Evolutionary conservation across 1,139 yeast genomes (phyloP).

Genomic region (Taiozyma onychis): DNA sequence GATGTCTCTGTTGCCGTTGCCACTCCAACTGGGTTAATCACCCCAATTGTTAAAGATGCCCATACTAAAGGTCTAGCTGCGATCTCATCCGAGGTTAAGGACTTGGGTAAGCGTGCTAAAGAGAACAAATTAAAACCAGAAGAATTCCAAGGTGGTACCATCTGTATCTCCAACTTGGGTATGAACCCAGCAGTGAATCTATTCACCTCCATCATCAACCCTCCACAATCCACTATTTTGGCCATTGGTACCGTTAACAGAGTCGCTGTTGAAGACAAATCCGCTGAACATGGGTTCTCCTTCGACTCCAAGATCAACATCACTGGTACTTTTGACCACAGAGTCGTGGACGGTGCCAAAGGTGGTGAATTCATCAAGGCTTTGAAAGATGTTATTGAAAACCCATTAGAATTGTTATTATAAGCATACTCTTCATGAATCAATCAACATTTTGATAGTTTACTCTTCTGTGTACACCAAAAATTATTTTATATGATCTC

Average conservation of each 20-base stretch:
- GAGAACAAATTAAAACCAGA: slow-evolving; percentile 88
- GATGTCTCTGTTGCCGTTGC: slow-evolving; percentile 99
- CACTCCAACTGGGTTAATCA: slow-evolving; percentile 93
- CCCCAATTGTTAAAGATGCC: slow-evolving; percentile 90
- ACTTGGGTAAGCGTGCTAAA: slow-evolving; percentile 93
- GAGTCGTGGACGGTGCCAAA: slow-evolving; percentile 94
- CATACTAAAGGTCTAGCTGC: slow-evolving; percentile 78
- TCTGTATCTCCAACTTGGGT: slow-evolving; percentile 96
- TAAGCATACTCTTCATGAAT: slow-evolving; percentile 24
- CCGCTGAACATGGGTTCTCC: slow-evolving; percentile 84
- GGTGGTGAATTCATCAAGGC: slow-evolving; percentile 97
- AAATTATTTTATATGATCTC: not conserved
- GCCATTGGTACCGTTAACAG: slow-evolving; percentile 93
- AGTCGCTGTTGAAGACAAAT: slow-evolving; percentile 89
- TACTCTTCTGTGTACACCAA: not conserved
- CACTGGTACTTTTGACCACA: slow-evolving; percentile 97
- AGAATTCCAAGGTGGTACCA: slow-evolving; percentile 99
- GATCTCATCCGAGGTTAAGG: slow-evolving; percentile 83
- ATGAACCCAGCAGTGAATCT: slow-evolving; percentile 92
- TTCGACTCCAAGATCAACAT: slow-evolving; percentile 88
- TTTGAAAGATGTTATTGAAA: slow-evolving; percentile 85
- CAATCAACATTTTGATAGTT: not conserved
- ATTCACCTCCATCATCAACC: slow-evolving; percentile 96
- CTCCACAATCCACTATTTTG: slow-evolving; percentile 91
- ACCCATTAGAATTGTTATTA: slow-evolving; percentile 90